Base-by-base conservation (phyloP, 129 eudicot genomes). In the Cynara cardunculus region DNA sequence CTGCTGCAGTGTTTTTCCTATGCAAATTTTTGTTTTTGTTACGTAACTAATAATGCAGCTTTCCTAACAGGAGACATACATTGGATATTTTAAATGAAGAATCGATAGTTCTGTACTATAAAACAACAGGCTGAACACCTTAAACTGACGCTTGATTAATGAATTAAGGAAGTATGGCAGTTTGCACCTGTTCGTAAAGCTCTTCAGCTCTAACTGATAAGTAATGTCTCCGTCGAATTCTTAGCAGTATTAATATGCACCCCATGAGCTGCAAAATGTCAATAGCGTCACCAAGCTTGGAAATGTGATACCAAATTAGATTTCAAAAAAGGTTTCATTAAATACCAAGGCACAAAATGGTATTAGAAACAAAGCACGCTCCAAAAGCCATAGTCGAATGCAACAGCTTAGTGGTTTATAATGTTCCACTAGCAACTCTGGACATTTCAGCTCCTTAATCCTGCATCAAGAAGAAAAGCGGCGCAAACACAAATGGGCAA, bases 141-240 rank as follows among this genome's bases (percentile, higher is more conserved):
- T 13, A 12, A 69, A 30, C 21, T 69, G 25, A n/a, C 18, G 7
- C 12, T 71, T 32, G 76, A 70, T 30, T 5, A 66, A 70, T 5
- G 16, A 74, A 66, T 80, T 3, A 30, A 68, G 71, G 70, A 73
- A 25, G 62, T 74, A 46, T 18, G 70, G 44, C 22, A 24, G 32
- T 71, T 34, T 18, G 49, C 78, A 92, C 99, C 99, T 95, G 87
- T 73, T 78, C 88, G 73, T 95, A 95, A 66, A 92, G 91, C 83
- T 95, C 89, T 86, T 92, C 99, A 44, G 92, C 93, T 88, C 96
- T 90, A 76, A 80, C 89, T 78, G 93, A 83, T 82, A 90, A 85
- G 30, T 84, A 80, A 78, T 78, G 86, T 73, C 88, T 90, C 67
- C 85, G 85, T 34, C 81, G 83, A 70, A 85, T 41, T 85, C 79